These are phyloP conservation scores for Annulohypoxylon stygium DNA, from an alignment of 495 filamentous ascomycete species.

Conservation along the genomic window DNA sequence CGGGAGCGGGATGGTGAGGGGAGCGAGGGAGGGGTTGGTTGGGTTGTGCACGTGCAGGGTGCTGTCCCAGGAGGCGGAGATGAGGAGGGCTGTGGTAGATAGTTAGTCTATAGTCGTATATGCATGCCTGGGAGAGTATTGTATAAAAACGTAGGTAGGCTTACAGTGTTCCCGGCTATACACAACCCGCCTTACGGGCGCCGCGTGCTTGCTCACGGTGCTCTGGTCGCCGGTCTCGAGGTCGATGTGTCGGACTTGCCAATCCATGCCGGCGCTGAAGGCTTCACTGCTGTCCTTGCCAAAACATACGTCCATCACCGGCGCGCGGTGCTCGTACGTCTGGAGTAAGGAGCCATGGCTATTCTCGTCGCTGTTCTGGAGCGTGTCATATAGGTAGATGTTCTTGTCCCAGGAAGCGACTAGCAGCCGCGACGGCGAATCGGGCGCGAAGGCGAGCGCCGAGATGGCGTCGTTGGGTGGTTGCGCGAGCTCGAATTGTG, in stretches of 20 bases:
- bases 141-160: conserved; percentile 17
- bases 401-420: conserved; percentile 96
- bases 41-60: conserved; percentile 87
- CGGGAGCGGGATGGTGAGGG: conserved; percentile 74
- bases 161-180: conserved; percentile 80
- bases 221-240: conserved; percentile 77
- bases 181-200: conserved; percentile 83
- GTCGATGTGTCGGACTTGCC: conserved; percentile 85
- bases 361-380: conserved; percentile 67
- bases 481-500: conserved; percentile 76
- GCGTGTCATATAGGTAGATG: conserved; percentile 88
- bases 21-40: conserved; percentile 55
- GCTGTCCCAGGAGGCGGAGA: conserved; percentile 93
- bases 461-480: conserved; percentile 93
- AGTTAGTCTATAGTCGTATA: too few species aligned
- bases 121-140: too few species aligned
- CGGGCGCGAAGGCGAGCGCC: conserved; percentile 83
- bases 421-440: conserved; percentile 75
- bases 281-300: conserved; percentile 83
- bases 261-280: conserved; percentile 87
- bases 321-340: conserved; percentile 84
- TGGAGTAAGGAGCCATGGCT: conserved; percentile 69
- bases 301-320: conserved; percentile 92
- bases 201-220: conserved; percentile 80
- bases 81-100: conserved; percentile 66